Conservation (phyloP, 2,329 filamentous ascomycete species). For the Tolypocladium ovalisporum region DNA sequence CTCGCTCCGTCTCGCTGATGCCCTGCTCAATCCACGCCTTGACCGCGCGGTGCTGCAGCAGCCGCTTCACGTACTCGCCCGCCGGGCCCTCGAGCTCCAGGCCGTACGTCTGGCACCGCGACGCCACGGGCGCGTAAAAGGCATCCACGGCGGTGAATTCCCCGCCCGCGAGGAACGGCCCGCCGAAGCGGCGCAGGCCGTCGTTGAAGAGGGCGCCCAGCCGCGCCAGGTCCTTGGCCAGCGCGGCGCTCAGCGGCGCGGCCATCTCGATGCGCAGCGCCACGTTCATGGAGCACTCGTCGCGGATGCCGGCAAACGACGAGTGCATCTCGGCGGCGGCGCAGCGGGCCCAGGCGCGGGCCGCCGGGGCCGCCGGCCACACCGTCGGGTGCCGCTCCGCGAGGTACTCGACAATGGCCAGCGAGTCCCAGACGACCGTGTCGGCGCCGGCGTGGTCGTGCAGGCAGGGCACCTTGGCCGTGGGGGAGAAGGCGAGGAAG, state of each 20-base stretch:
- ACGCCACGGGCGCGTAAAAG: constrained; percentile 30
- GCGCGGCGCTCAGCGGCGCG: constrained; percentile 12
- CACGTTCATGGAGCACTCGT: constrained; percentile 32
- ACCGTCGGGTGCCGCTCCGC: constrained; percentile 29
- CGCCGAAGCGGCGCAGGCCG: constrained; percentile 26
- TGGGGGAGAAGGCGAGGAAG: constrained; percentile 27
- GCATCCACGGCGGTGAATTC: constrained; percentile 28
- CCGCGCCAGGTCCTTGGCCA: constrained; percentile 24
- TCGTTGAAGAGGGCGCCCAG: constrained; percentile 25
- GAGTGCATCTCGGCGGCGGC: constrained; percentile 37
- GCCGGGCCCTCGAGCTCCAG: constrained; percentile 17
- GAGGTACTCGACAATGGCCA: constrained; percentile 36
- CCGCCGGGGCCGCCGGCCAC: constrained; percentile 27
- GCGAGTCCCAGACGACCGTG: constrained; percentile 32
- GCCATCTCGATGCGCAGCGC: constrained; percentile 23
- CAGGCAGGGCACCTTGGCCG: constrained; percentile 30
- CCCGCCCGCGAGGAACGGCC: constrained; percentile 27
- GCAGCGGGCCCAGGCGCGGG: constrained; percentile 30
- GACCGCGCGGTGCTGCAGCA: constrained; percentile 23
- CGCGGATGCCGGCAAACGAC: constrained; percentile 27
- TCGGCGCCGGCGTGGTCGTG: constrained; percentile 14
- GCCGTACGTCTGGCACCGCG: constrained; percentile 25
- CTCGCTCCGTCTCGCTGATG: constrained; percentile 24
- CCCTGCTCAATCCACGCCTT: constrained; percentile 26
- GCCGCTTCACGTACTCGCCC: constrained; percentile 19